phyloP scores from a whole-genome alignment of 495 filamentous ascomycete genomes.

The Daldinia caldariorum region DNA sequence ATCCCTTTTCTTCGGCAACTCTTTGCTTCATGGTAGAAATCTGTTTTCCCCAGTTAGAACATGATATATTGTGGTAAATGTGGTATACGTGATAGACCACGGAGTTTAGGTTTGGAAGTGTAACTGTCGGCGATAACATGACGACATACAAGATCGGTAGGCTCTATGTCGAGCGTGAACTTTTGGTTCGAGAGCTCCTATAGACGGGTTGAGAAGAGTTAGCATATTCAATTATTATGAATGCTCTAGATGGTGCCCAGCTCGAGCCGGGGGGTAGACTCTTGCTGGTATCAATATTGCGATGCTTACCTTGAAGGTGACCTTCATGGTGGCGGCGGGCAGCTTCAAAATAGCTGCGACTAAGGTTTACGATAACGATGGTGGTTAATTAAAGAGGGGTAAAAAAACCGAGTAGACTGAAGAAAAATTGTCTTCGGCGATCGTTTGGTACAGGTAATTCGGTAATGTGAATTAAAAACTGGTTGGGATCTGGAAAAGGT shows the following conservation, averaged over 20 bases:
- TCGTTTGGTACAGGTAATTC: not conserved
- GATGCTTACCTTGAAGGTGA: slow-evolving; percentile 61
- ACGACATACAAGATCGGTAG: slow-evolving; percentile 83
- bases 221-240: slow-evolving; percentile 40
- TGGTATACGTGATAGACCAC: not conserved
- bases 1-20: slow-evolving; percentile 87
- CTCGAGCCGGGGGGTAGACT: slow-evolving; percentile 4
- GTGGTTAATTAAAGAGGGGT: slow-evolving; percentile 8
- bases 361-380: slow-evolving; percentile 15
- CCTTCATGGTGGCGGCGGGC: slow-evolving; percentile 59
- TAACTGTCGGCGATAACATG: slow-evolving; percentile 37
- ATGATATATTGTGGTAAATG: slow-evolving; percentile 45
- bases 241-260: not conserved
- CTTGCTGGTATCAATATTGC: slow-evolving; percentile 12
- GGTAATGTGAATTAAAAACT: not conserved
- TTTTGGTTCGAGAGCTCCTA: slow-evolving; percentile 98
- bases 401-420: not conserved
- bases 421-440: slow-evolving; percentile 2
- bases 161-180: slow-evolving; percentile 93
- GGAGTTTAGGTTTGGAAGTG: slow-evolving; percentile 11
- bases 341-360: slow-evolving; percentile 47
- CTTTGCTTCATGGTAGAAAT: slow-evolving; percentile 89
- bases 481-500: not conserved
- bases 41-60: slow-evolving; percentile 60
- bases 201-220: slow-evolving; percentile 37